phyloP scores from a whole-genome alignment of 352 stramenopile genomes.

The Globisporangium echinulatum region DNA sequence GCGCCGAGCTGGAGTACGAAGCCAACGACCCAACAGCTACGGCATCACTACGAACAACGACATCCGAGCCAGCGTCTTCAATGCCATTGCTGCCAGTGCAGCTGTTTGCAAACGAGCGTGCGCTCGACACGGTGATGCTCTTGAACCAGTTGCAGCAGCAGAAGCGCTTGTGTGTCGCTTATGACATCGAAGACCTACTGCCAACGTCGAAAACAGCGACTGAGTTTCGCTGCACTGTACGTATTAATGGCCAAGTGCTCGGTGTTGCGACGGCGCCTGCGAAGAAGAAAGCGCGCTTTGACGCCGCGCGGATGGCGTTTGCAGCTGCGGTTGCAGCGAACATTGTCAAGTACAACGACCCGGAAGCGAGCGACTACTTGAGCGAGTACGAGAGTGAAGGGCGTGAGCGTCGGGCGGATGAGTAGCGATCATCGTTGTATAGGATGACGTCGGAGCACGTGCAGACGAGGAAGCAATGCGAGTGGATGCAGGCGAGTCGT shows the following conservation, averaged over 20 bases:
- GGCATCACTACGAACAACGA: not conserved
- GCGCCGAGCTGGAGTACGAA: not conserved
- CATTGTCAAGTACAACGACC: slow-evolving; percentile 27
- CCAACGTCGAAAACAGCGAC: slow-evolving; percentile 20
- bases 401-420: too few species aligned
- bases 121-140: slow-evolving; percentile 34
- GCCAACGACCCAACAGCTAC: slow-evolving; percentile 10
- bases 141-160: slow-evolving; percentile 53
- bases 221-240: slow-evolving; percentile 45
- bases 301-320: slow-evolving; percentile 62
- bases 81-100: slow-evolving; percentile 2
- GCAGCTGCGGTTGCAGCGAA: slow-evolving; percentile 65
- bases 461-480: too few species aligned
- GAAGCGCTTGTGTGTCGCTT: slow-evolving; percentile 28
- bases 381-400: too few species aligned
- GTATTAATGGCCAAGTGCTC: slow-evolving; percentile 39
- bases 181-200: slow-evolving; percentile 46
- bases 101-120: slow-evolving; percentile 37
- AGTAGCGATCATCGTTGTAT: too few species aligned
- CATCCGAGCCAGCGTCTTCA: not conserved
- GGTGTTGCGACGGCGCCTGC: slow-evolving; percentile 31
- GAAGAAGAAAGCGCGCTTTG: slow-evolving; percentile 81
- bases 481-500: too few species aligned
- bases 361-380: slow-evolving; percentile 5
- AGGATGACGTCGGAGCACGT: too few species aligned